Conservation (phyloP, 2,329 filamentous ascomycete genomes). For the Phialophora tarda region DNA sequence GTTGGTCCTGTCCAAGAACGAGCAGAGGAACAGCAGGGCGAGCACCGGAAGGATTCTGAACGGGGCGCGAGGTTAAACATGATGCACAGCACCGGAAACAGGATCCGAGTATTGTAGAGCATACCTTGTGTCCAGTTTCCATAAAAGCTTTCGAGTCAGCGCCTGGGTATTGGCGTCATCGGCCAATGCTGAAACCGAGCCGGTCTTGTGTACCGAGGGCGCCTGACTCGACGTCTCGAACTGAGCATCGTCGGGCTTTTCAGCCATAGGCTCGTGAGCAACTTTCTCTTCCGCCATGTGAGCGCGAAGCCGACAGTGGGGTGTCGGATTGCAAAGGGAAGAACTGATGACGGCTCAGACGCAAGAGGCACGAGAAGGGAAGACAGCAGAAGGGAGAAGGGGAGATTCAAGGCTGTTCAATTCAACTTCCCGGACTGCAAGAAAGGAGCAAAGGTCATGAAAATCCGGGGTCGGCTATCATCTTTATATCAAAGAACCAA, state of each 20-base stretch:
- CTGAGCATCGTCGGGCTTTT: slow-evolving; percentile 30
- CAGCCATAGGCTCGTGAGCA: slow-evolving; percentile 8
- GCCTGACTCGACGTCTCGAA: slow-evolving; percentile 21
- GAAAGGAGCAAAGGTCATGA: not conserved
- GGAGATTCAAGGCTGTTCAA: not conserved
- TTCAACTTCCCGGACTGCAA: not conserved
- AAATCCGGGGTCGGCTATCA: slow-evolving; percentile 1
- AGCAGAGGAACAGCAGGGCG: slow-evolving; percentile 69
- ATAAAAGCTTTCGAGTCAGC: slow-evolving; percentile 54
- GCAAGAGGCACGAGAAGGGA: not conserved
- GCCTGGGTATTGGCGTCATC: slow-evolving; percentile 30
- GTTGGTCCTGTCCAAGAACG: slow-evolving; percentile 72
- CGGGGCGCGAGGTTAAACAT: not conserved
- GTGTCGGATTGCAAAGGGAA: not conserved
- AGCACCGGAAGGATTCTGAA: slow-evolving; percentile 67
- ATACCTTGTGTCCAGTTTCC: slow-evolving; percentile 61
- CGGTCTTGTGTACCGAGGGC: slow-evolving; percentile 16
- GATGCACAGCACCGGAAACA: not conserved
- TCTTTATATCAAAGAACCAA: slow-evolving; percentile 12
- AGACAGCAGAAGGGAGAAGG: not conserved
- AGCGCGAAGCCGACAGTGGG: not conserved
- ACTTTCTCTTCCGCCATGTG: slow-evolving; percentile 19
- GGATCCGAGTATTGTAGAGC: not conserved
- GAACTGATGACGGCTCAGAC: not conserved
- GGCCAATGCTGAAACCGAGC: not conserved